Evolutionary conservation across 2,329 filamentous ascomycete genomes (phyloP), one percentile per base, ranked within the genome.

Genomic region (Raffaelea ambrosiae): DNA sequence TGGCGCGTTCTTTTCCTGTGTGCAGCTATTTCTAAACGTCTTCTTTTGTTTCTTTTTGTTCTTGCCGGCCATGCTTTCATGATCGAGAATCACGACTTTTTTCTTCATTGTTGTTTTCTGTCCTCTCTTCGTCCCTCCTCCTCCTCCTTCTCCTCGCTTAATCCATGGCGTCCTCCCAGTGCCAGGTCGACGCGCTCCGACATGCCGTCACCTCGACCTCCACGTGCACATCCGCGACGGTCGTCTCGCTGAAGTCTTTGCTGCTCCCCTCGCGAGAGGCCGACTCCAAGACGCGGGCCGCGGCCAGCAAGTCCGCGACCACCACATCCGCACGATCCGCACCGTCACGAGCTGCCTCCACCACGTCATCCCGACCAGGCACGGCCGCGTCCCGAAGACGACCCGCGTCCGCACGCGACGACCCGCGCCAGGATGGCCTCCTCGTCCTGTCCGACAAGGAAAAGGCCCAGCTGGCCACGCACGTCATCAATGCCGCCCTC

Each of bases 401-500:
- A 49, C 36, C 48, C 51, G 46, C 48, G 2, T 16, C 51, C 18
- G 23, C 46, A 16, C 49, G 41, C 26, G 26, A 29, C 26, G 26
- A 29, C 7, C 35, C 18, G 31, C 31, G 20, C 38, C 38, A 19
- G 43, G 44, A 46, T 35, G 33, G 26, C 56, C 57, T 4, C 40
- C 54, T n/a, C 41, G 18, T 45, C 42, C 62, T 84, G 26, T 66
- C 73, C 4, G 60, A 70, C 5, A 78, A 75, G 55, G 83, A 88
- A 49, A 79, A 75, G 61, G 81, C 80, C 44, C 70, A 77, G 40
- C 66, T 90, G 33, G 85, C 86, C 13, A 88, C 85, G 0, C 78
- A 88, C 52, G 71, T 88, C 33, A 79, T 88, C 57, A 91, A 90
- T 60, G 69, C 71, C 7, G 74, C 81, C 1, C 70, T 90, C 36